phyloP scores from a whole-genome alignment of 148 eudicot species.

The Euryodendron excelsum region DNA sequence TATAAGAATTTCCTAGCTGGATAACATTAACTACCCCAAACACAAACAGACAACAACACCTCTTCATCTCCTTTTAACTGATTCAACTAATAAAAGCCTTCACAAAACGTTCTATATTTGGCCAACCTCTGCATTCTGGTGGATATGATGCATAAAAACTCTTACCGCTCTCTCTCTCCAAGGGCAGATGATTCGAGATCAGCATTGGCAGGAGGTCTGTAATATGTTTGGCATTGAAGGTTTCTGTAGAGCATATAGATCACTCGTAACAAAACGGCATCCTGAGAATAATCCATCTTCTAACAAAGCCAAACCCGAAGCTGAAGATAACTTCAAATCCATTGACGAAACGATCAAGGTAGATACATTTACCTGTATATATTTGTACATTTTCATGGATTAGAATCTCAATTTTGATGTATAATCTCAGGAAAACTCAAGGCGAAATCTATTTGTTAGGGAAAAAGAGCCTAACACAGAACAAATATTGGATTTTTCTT shows the following conservation, averaged over 20 bases:
- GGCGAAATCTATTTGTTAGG: background rate
- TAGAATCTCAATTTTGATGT: background rate
- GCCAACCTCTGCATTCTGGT: background rate
- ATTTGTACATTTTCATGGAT: background rate
- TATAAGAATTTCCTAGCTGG: too few relatives aligned
- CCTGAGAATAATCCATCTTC: too few relatives aligned
- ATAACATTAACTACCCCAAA: too few relatives aligned
- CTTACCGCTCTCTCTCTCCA: too few relatives aligned
- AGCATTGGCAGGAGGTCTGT: background rate
- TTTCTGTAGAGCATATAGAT: conserved; percentile 27
- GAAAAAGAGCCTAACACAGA: background rate
- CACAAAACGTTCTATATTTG: conserved; percentile 9
- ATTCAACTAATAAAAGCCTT: conserved; percentile 16
- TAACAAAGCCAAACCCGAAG: background rate
- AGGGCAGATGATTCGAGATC: too few relatives aligned
- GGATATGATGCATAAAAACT: too few relatives aligned
- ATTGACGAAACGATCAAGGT: conserved; percentile 14
- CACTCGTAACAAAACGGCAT: conserved; percentile 15
- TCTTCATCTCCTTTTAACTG: background rate
- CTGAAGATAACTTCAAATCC: conserved; percentile 16
- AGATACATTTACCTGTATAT: background rate
- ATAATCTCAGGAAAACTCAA: too few relatives aligned
- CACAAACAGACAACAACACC: too few relatives aligned
- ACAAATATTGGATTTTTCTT: too few relatives aligned
- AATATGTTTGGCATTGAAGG: conserved; percentile 21